phyloP scores from a whole-genome alignment of 2,329 filamentous ascomycete genomes.

The Colletotrichum salicis region DNA sequence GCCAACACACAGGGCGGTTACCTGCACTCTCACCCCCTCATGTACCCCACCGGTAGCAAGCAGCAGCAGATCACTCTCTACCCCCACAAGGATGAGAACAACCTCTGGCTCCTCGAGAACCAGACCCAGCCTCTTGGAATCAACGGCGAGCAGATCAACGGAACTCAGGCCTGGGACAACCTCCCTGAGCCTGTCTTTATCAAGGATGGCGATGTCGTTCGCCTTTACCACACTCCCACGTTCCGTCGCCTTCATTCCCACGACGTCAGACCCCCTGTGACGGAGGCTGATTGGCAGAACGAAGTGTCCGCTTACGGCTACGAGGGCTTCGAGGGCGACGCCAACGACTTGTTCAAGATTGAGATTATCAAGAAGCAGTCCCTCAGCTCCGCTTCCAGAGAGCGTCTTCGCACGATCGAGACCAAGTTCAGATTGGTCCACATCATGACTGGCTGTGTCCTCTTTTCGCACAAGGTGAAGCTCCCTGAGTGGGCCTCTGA shows the following conservation, averaged over 20 bases:
- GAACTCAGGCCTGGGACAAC: conserved; percentile 85
- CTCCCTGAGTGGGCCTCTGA: conserved; percentile 97
- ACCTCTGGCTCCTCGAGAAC: conserved; percentile 93
- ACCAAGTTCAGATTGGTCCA: conserved; percentile 96
- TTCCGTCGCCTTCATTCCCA: conserved; percentile 95
- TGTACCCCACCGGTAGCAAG: conserved; percentile 98
- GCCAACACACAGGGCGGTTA: conserved; percentile 98
- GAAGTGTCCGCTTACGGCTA: conserved; percentile 98
- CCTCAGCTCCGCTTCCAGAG: conserved; percentile 79
- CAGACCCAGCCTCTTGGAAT: conserved; percentile 88
- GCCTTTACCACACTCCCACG: conserved; percentile 85
- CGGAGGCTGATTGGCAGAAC: conserved; percentile 92
- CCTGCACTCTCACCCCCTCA: conserved; percentile 93
- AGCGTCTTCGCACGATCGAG: conserved; percentile 90
- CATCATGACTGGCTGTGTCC: conserved; percentile 93
- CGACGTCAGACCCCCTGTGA: conserved; percentile 87
- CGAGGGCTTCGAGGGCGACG: conserved; percentile 95
- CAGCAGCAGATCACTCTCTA: conserved; percentile 99
- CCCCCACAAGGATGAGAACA: conserved; percentile 99
- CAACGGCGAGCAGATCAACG: conserved; percentile 81
- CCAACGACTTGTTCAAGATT: conserved; percentile 93
- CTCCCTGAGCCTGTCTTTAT: conserved; percentile 74
- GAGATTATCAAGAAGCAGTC: conserved; percentile 95
- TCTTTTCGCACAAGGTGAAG: conserved; percentile 99
- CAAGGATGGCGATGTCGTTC: conserved; percentile 82